Percentiles rank a stretch among this genome's conserved stretches.
Evolutionary conservation across 1,284 basidiomycete genomes (phyloP).

Genomic region (Austroboletus rostrupii): DNA sequence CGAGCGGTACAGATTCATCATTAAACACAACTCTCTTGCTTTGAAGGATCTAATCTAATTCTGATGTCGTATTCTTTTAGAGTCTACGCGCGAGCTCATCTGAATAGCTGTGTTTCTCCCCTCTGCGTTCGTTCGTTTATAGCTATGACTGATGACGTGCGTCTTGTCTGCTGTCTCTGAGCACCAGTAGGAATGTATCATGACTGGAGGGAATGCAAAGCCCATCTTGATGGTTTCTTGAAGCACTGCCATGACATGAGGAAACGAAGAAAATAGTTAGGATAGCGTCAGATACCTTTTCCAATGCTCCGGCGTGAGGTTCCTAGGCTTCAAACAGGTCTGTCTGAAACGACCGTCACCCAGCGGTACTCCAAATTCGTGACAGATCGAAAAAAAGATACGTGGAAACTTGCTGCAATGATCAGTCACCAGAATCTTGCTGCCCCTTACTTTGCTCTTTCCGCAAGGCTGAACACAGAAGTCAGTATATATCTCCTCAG

Average conservation of each 20-base stretch:
- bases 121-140: too few species aligned
- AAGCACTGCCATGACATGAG: constrained; percentile 11
- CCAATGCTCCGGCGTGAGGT: constrained; percentile 36
- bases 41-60: too few species aligned
- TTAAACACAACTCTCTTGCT: too few species aligned
- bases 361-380: constrained; percentile 35
- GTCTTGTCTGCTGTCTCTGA: too few species aligned
- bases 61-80: too few species aligned
- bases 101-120: too few species aligned
- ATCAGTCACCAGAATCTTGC: constrained; percentile 1
- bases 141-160: too few species aligned
- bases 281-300: constrained; percentile 30
- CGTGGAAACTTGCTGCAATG: constrained; percentile 38
- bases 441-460: constrained; percentile 37
- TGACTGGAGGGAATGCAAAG: constrained; percentile 26
- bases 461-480: constrained; percentile 37
- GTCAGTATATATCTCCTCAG: too few species aligned
- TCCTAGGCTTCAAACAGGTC: constrained; percentile 40
- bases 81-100: too few species aligned
- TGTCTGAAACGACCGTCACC: constrained; percentile 30
- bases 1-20: too few species aligned
- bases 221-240: constrained; percentile 28
- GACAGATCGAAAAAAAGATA: constrained; percentile 41
- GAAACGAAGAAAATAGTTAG: not conserved
- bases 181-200: too few species aligned